Evolutionary conservation across 257 asterid species (phyloP).

Genomic region (Gentiana macrophylla): DNA sequence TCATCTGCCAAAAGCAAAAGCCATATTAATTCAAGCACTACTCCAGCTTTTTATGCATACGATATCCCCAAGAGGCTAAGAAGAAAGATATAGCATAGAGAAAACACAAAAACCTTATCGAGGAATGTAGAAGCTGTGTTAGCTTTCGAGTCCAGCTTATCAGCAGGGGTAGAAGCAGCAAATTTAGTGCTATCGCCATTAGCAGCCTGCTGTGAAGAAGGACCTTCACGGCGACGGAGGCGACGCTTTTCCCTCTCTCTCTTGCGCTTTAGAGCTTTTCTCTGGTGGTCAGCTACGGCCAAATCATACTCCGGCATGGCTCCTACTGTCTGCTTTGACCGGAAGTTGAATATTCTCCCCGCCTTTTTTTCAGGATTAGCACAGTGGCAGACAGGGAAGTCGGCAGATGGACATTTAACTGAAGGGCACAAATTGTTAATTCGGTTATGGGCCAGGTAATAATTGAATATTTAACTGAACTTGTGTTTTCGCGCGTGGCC

Average conservation of each 20-base stretch:
- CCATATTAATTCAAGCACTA: conserved; percentile 4
- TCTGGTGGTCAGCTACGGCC: conserved; percentile 21
- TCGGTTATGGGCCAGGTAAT: no score
- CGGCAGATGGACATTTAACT: no score
- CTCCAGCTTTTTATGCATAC: not conserved
- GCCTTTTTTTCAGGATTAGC: no score
- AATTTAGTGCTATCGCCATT: conserved; percentile 1
- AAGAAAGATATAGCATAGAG: not conserved
- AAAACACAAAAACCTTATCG: conserved; percentile 38
- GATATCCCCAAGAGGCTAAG: not conserved
- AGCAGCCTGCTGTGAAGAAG: conserved; percentile 9
- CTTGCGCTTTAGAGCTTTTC: conserved; percentile 47
- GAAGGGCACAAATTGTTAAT: no score
- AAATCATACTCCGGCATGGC: conserved; percentile 1
- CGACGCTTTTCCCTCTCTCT: conserved; percentile 33
- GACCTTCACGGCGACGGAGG: conserved; percentile 6
- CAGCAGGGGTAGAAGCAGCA: conserved; percentile 12
- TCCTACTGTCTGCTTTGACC: no score
- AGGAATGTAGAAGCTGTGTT: conserved; percentile 45
- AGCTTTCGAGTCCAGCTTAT: conserved; percentile 30
- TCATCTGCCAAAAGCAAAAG: conserved; percentile 44
- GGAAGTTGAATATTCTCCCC: no score
- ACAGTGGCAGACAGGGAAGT: no score
- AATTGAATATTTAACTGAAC: no score
- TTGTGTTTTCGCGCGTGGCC: no score